Conservation (phyloP, 179 eudicot species). For the Patellifolia procumbens region DNA sequence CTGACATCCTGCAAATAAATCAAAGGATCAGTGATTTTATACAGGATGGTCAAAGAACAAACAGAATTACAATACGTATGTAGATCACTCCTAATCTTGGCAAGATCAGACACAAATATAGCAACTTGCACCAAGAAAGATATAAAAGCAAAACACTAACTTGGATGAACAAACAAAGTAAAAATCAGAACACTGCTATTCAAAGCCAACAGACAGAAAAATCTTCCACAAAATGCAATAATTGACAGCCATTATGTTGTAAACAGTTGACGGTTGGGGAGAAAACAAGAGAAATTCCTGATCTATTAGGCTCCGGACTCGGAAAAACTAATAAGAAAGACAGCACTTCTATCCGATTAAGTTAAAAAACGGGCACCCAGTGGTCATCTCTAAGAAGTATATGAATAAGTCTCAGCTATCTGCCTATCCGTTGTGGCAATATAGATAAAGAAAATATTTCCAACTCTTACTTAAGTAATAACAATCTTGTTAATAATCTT, state of each 20-base stretch:
- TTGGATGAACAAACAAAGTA: not conserved
- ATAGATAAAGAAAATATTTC: not conserved
- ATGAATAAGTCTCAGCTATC: not conserved
- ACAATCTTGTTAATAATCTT: not conserved
- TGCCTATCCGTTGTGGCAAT: no score
- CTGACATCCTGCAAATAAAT: constrained; percentile 68
- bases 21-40: not conserved
- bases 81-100: not conserved
- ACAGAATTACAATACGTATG: no score
- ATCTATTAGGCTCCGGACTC: not conserved
- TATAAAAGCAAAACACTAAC: not conserved
- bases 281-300: not conserved
- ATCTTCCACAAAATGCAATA: not conserved
- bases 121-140: not conserved
- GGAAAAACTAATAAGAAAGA: not conserved
- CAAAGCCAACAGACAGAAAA: not conserved
- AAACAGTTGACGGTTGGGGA: not conserved
- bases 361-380: not conserved
- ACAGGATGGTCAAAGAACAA: not conserved
- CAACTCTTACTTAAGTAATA: not conserved
- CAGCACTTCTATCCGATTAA: not conserved
- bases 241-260: not conserved
- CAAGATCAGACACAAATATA: not conserved
- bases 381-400: not conserved
- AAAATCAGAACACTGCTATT: not conserved